phyloP scores from a whole-genome alignment of 441 rosid genomes.

The Corymbia citriodora region DNA sequence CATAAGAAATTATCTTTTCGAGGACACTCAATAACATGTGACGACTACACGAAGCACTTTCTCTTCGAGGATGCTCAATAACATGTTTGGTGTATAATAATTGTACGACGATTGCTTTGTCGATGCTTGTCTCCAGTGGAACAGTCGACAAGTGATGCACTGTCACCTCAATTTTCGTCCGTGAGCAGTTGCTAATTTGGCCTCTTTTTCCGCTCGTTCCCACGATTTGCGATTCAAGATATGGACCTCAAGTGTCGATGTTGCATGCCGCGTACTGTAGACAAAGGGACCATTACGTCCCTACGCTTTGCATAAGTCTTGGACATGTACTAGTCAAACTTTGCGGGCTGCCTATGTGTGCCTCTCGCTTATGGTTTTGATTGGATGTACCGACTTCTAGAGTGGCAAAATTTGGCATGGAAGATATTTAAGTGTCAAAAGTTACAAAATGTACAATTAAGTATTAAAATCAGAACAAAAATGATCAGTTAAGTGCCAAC shows the following conservation, averaged over 20 bases:
- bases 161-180: not conserved
- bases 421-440: no score
- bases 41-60: not conserved
- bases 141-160: not conserved
- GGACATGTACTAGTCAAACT: not conserved
- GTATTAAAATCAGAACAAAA: no score
- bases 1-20: not conserved
- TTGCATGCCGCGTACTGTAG: not conserved
- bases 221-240: not conserved
- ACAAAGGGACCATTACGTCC: not conserved
- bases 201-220: not conserved
- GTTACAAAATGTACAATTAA: no score
- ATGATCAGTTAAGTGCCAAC: no score
- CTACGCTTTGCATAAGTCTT: not conserved
- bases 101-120: not conserved
- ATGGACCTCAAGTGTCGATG: not conserved
- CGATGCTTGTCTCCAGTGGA: not conserved
- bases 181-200: not conserved
- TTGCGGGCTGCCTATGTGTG: no score
- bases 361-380: not conserved
- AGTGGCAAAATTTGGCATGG: no score
- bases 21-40: not conserved
- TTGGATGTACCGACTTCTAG: not conserved
- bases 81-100: not conserved
- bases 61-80: not conserved